Percentiles rank a stretch among this genome's conserved stretches.
phyloP scores from a whole-genome alignment of 2,329 filamentous ascomycete species.

The Fusarium graminum region DNA sequence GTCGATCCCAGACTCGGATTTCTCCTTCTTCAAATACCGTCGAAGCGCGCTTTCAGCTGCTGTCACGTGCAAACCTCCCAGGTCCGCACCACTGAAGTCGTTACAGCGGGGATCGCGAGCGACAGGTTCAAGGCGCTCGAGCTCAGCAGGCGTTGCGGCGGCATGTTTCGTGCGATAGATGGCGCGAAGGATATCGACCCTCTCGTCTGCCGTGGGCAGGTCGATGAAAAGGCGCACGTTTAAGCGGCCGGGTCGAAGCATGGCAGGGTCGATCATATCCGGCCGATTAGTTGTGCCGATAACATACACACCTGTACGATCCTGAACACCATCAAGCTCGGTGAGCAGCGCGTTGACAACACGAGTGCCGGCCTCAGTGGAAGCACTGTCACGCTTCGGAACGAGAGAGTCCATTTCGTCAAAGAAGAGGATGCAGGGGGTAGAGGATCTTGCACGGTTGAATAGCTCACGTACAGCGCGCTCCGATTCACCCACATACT shows the following conservation, averaged over 20 bases:
- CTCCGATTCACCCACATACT: slow-evolving; percentile 97
- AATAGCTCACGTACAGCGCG: slow-evolving; percentile 94
- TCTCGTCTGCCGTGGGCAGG: slow-evolving; percentile 80
- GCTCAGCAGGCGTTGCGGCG: slow-evolving; percentile 58
- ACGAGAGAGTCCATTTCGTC: slow-evolving; percentile 96
- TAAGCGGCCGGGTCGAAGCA: slow-evolving; percentile 90
- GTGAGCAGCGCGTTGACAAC: slow-evolving; percentile 96
- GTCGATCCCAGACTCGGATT: slow-evolving; percentile 47
- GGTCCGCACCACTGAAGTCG: slow-evolving; percentile 80
- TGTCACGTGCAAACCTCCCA: slow-evolving; percentile 63
- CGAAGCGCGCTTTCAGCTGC: slow-evolving; percentile 64
- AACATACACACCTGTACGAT: slow-evolving; percentile 88
- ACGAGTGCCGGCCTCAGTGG: slow-evolving; percentile 85
- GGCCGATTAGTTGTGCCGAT: slow-evolving; percentile 95
- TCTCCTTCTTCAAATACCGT: slow-evolving; percentile 53
- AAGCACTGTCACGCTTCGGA: slow-evolving; percentile 81
- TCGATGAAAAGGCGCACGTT: slow-evolving; percentile 92
- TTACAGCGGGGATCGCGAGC: slow-evolving; percentile 76
- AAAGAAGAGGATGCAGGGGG: slow-evolving; percentile 97
- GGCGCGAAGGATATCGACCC: slow-evolving; percentile 86
- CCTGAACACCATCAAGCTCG: slow-evolving; percentile 88
- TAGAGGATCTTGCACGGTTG: slow-evolving; percentile 83
- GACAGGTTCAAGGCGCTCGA: slow-evolving; percentile 70
- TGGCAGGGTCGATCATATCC: slow-evolving; percentile 95
- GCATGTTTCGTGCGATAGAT: slow-evolving; percentile 64